Percentiles rank a stretch among this genome's conserved stretches.
phyloP scores from a whole-genome alignment of 139 green algal genomes.

The Micractinium sp. region DNA sequence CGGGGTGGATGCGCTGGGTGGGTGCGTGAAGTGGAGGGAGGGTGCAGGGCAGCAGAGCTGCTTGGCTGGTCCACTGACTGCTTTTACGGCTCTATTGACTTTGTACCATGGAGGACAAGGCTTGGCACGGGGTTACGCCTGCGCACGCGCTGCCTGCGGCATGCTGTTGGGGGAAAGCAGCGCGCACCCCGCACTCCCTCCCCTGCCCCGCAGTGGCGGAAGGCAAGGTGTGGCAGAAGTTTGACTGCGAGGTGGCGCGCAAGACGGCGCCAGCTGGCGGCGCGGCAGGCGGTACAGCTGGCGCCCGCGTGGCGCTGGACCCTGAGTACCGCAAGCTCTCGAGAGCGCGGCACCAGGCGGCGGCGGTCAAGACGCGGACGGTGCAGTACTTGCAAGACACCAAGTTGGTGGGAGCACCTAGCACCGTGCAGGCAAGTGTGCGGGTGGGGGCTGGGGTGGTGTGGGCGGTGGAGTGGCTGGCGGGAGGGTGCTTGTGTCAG shows the following conservation, averaged over 20 bases:
- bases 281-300: too few relatives aligned
- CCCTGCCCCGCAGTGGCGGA: constrained; percentile 37
- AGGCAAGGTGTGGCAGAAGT: constrained; percentile 52
- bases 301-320: constrained; percentile 23
- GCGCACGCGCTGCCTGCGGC: too few relatives aligned
- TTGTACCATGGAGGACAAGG: too few relatives aligned
- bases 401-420: constrained; percentile 23
- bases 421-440: constrained; percentile 10
- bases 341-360: constrained; percentile 35
- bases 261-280: background rate
- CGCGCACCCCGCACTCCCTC: background rate
- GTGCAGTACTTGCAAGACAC: constrained; percentile 37
- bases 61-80: too few relatives aligned
- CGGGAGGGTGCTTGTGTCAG: too few relatives aligned
- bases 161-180: too few relatives aligned
- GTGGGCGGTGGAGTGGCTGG: background rate
- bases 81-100: too few relatives aligned
- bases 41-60: too few relatives aligned
- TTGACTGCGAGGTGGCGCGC: constrained; percentile 51
- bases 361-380: constrained; percentile 28
- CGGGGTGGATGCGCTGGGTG: background rate
- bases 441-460: background rate
- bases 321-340: constrained; percentile 46
- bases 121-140: too few relatives aligned
- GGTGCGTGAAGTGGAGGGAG: too few relatives aligned